Evolutionary conservation across 1,284 basidiomycete species (phyloP).

Genomic region (Cystobasidium slooffiae): DNA sequence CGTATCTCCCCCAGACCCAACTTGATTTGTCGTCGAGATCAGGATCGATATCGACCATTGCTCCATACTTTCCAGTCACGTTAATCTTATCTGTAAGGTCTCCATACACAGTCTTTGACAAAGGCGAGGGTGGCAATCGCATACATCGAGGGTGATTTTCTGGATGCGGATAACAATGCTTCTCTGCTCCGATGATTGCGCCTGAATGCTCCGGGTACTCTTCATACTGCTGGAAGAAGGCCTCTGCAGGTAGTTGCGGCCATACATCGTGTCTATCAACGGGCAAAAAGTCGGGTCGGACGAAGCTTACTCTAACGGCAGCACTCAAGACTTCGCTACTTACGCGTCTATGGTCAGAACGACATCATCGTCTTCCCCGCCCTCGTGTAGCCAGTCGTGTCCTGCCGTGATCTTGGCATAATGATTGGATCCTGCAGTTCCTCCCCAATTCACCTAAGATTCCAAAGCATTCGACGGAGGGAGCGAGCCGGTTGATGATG

Average conservation of each 20-base stretch:
- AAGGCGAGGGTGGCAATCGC: conserved; percentile 8
- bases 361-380: conserved; percentile 22
- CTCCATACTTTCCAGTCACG: conserved; percentile 19
- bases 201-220: conserved; percentile 20
- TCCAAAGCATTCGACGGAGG: not conserved
- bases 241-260: conserved; percentile 21
- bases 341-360: conserved; percentile 31
- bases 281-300: not conserved
- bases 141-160: conserved; percentile 15
- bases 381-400: conserved; percentile 11
- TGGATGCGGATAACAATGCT: conserved; percentile 29
- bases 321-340: not conserved
- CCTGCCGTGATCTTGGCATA: conserved; percentile 27
- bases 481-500: not conserved
- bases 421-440: conserved; percentile 18
- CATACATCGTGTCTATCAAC: conserved; percentile 28
- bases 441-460: conserved; percentile 28
- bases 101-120: conserved; percentile 24
- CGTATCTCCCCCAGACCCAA: conserved; percentile 26
- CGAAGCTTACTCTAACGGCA: not conserved
- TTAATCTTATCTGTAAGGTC: conserved; percentile 30
- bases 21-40: conserved; percentile 6
- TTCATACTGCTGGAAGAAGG: conserved; percentile 28
- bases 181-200: conserved; percentile 22
- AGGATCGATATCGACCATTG: not conserved